Evolutionary conservation across 352 stramenopile species (phyloP), one percentile per base, ranked within the genome.

Genomic region (Phytopythium litorale): DNA sequence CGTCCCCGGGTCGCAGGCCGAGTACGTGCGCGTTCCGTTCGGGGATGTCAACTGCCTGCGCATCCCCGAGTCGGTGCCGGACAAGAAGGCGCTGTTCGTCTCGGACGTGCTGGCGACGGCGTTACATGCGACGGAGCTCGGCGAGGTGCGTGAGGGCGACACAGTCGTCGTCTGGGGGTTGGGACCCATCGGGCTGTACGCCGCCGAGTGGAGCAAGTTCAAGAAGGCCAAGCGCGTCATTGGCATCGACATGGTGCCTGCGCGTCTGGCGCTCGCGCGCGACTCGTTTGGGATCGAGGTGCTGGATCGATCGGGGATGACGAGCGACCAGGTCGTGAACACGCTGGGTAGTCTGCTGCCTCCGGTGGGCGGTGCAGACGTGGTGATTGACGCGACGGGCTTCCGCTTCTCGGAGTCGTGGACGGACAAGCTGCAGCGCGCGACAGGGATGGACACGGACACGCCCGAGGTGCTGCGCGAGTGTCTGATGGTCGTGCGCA

Each of bases 11-110:
- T 79, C 62, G 15, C 77, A 87, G 56, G 77, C 77, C 12, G 75
- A 87, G 59, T 84, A 63, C 35, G 64, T 87, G 53, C 70, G 74
- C n/a, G 73, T 87, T 46, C 77, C 77, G 9, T 73, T 83, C 33
- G 77, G 68, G 2, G 77, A 84, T 35, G 64, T 70, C 16, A 87
- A 81, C 56, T 61, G 71, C 18, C 65, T 64, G 46, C 56, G 58
- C 25, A 63, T 84, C 19, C 75, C 72, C 1, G 18, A 43, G 5
- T 43, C 37, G 5, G 59, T 83, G 38, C 42, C 72, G 7, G 71
- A 65, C 37, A 73, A 87, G 50, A 67, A 71, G 40, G 77, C 72
- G 16, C 60, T 87, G 33, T 78, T 84, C 38, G 63, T 67, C 40
- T 73, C 66, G 43, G 77, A 87, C 42, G 63, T 84, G 4, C 52